Evolutionary conservation across 495 filamentous ascomycete species (phyloP), one percentile per base, ranked within the genome.

Genomic region (Lasiosphaeria ovina): DNA sequence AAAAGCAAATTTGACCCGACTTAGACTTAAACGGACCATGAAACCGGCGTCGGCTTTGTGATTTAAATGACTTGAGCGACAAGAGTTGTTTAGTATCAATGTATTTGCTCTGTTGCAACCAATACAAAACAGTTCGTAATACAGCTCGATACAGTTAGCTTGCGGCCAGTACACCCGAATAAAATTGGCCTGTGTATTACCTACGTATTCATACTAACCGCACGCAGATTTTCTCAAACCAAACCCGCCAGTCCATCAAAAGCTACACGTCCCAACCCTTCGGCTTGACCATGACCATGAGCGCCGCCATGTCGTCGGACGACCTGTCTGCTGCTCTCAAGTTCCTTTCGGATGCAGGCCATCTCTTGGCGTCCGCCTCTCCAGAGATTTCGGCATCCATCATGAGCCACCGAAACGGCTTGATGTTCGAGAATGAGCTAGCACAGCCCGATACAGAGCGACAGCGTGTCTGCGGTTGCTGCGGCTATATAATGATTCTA

Each of bases 401-500:
- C 36, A 79, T 83, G 75, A 74, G 70, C 51, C 71, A 68, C 33
- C 69, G 76, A 45, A 73, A 77, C 60, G 58, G 64, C 24, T 61
- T 82, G 1, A 65, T 80, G 66, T 72, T 78, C 55, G 69, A 77
- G 32, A 70, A 76, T 61, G 73, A 77, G 24, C 24, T 81, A 6
- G 62, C 71, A 12, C 72, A 57, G 54, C 66, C 79, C 6, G 79
- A 81, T 31, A 50, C 73, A 9, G 71, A 81, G 31, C 71, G 70
- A 52, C 75, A 80, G 53, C 76, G 76, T 54, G 73, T 75, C 16
- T 84, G 81, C 66, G 73, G 65, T 36, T 76, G 75, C 50, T 84
- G 81, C 62, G 81, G 81, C 35, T 76, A 81, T 59, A 81, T 83
- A 52, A 75, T 82, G 72, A 67, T 82, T 36, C 55, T 67, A 6